Conservation (phyloP, 129 eudicot genomes). For the Arctium lappa region DNA sequence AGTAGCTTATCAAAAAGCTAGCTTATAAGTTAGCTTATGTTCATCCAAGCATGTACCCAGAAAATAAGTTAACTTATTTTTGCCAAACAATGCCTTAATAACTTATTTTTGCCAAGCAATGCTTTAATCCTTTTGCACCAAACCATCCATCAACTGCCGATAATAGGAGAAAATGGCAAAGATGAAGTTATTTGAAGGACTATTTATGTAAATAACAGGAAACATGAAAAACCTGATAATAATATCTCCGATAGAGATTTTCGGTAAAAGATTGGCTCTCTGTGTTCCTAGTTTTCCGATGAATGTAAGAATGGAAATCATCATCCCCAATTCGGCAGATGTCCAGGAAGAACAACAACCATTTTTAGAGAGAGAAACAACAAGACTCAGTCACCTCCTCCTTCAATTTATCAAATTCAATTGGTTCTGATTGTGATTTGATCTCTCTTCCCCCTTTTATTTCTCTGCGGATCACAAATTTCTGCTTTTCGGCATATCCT, state of each 20-base stretch:
- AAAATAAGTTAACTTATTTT: too few species aligned
- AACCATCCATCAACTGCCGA: too few species aligned
- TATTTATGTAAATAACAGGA: background rate
- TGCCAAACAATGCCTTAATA: too few species aligned
- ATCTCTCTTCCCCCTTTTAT: slow-evolving; percentile 23
- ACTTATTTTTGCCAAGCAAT: too few species aligned
- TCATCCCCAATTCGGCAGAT: slow-evolving; percentile 21
- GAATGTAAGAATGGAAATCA: slow-evolving; percentile 22
- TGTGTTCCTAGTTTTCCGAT: slow-evolving; percentile 26
- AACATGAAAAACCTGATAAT: background rate
- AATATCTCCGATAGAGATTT: slow-evolving; percentile 30
- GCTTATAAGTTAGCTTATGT: too few species aligned
- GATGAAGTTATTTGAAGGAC: background rate
- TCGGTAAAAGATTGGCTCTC: slow-evolving; percentile 38
- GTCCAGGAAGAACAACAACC: slow-evolving; percentile 7
- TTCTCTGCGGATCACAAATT: slow-evolving; percentile 19
- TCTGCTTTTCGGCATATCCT: background rate
- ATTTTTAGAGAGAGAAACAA: slow-evolving; percentile 22
- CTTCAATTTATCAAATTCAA: background rate
- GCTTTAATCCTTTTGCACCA: too few species aligned
- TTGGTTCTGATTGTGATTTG: slow-evolving; percentile 18
- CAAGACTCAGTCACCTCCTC: slow-evolving; percentile 32
- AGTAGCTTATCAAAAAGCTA: too few species aligned
- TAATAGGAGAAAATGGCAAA: background rate
- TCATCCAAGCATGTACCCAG: too few species aligned